Evolutionary conservation across 177 flowering plant genomes (phyloP), one percentile per base, ranked within the genome.

Genomic region (Vitis hybrid): DNA sequence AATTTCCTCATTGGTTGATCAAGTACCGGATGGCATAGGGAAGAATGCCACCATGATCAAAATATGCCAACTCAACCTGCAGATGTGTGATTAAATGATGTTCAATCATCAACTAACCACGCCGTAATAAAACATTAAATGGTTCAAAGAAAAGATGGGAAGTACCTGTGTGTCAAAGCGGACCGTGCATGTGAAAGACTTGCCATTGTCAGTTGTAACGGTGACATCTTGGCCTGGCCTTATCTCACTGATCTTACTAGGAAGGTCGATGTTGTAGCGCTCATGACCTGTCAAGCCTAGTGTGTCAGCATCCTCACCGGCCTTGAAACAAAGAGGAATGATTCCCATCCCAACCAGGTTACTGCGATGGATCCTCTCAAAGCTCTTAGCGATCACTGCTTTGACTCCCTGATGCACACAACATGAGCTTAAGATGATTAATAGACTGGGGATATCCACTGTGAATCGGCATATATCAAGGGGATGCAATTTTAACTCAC

Each of bases 81-180:
- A 79, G 17, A 57, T 7, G 65, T 12, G 2, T 6, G n/a, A 15
- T 13, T 17, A 19, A 52, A 62, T 40, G 48, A 40, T 0, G 48
- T 7, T 40, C 48, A 40, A 40, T 40, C 48, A 40, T 40, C 9
- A 1, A 40, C 48, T 40, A 40, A 40, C 48, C 48, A 40, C 10
- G 10, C 30, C 62, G 0, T 23, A 59, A 59, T 23, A 6, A 59
- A 59, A 59, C 52, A 49, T 11, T 40, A 12, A 66, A 19, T n/a
- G 18, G 15, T 48, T 6, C 34, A n/a, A 55, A 10, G 23, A 32
- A n/a, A n/a, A 45, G 8, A 32, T 8, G 49, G 72, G 14, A 18
- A 19, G 10, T 83, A 88, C 92, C 90, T 86, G 89, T 11, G 92
- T 88, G 75, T 86, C 92, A 48, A 88, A 88, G 67, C 90, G 92